These are phyloP conservation scores for Salix viminalis DNA, from an alignment of 345 rosid species.

Conservation along the genomic window DNA sequence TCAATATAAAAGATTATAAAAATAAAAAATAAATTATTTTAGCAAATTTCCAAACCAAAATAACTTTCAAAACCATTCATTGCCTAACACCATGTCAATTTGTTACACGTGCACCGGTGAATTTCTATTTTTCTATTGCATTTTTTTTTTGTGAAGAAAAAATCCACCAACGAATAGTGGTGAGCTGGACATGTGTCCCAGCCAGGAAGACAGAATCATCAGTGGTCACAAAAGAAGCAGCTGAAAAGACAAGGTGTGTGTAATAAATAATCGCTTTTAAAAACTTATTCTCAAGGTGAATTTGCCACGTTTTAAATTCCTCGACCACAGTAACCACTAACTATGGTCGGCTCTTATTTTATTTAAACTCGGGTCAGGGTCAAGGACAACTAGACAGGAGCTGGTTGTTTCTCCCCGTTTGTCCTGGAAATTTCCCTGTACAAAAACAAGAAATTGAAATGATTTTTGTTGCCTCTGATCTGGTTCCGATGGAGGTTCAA, in stretches of 20 bases:
- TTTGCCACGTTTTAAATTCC: slow-evolving; percentile 10
- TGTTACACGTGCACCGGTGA: neutral
- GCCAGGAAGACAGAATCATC: neutral
- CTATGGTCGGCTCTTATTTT: neutral
- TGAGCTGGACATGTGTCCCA: neutral
- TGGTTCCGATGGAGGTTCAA: slow-evolving; percentile 19
- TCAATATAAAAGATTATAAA: too few relatives aligned
- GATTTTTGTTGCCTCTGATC: slow-evolving; percentile 3
- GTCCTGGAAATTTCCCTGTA: neutral
- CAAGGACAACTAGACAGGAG: neutral
- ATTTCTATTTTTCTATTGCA: neutral
- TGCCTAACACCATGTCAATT: too few relatives aligned
- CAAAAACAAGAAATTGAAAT: neutral
- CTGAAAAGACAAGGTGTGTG: neutral
- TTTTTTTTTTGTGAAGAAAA: neutral
- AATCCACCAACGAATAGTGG: neutral
- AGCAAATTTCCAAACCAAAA: too few relatives aligned
- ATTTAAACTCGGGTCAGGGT: neutral
- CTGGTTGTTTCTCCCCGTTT: neutral
- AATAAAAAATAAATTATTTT: too few relatives aligned
- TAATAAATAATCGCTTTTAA: too few relatives aligned
- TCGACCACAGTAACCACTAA: neutral
- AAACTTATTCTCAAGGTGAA: neutral
- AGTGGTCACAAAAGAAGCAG: neutral
- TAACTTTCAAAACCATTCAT: too few relatives aligned